These are phyloP conservation scores for Apiospora malaysiana DNA, from an alignment of 2,329 filamentous ascomycete species.

Conservation along the genomic window DNA sequence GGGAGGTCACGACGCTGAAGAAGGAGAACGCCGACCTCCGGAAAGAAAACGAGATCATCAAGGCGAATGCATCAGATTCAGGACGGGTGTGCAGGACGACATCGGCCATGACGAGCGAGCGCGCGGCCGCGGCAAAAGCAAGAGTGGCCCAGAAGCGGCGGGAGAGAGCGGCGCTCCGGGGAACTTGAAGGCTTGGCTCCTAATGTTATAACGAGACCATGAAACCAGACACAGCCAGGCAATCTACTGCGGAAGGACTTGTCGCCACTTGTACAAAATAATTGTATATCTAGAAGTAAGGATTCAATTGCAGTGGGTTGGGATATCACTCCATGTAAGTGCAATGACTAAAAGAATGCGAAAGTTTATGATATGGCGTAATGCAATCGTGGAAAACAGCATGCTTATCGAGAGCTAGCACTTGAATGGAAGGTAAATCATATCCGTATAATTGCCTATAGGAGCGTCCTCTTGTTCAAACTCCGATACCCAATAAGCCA, in stretches of 20 bases:
- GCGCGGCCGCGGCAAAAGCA: slow-evolving; percentile 20
- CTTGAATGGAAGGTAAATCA: neutral
- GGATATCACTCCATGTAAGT: neutral
- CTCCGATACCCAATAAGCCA: neutral
- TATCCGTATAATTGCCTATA: neutral
- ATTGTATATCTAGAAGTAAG: neutral
- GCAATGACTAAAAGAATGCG: slow-evolving; percentile 10
- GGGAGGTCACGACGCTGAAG: slow-evolving; percentile 56
- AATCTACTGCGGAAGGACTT: neutral
- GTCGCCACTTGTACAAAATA: neutral
- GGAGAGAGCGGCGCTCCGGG: slow-evolving; percentile 7
- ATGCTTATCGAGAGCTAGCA: slow-evolving; percentile 11
- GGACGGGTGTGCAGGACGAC: neutral
- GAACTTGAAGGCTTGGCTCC: neutral
- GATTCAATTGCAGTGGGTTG: neutral
- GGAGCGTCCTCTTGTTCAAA: neutral
- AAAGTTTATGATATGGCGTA: slow-evolving; percentile 15
- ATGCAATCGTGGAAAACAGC: neutral
- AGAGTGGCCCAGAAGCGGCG: slow-evolving; percentile 18
- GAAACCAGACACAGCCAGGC: slow-evolving; percentile 24
- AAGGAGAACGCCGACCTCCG: slow-evolving; percentile 19
- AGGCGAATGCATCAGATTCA: neutral
- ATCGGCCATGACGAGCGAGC: slow-evolving; percentile 18
- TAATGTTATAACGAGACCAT: slow-evolving; percentile 26
- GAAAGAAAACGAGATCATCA: slow-evolving; percentile 20